Evolutionary conservation across 129 eudicot species (phyloP).

Genomic region (Apium graveolens): DNA sequence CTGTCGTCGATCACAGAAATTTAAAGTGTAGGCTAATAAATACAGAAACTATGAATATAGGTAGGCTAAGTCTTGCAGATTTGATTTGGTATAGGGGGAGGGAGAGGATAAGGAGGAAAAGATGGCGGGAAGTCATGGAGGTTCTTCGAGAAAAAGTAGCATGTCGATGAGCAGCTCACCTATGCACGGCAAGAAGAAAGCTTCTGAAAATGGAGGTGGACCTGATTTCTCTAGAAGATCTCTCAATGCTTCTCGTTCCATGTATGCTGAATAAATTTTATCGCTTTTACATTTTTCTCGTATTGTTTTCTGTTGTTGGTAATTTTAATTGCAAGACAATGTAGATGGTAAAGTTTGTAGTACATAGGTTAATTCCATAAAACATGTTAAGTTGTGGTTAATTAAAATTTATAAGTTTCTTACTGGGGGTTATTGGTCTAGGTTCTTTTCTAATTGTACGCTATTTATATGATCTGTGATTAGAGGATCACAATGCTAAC

Average conservation of each 20-base stretch:
- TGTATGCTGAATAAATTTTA: conserved; percentile 17
- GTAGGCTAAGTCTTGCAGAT: neutral
- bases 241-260: conserved; percentile 45
- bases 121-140: conserved; percentile 62
- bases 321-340: neutral
- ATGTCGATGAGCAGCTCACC: conserved; percentile 44
- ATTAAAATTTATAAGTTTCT: neutral
- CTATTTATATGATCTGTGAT: neutral
- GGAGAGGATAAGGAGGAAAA: conserved; percentile 22
- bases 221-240: conserved; percentile 37
- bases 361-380: neutral
- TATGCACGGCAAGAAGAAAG: conserved; percentile 32
- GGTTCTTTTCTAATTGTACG: neutral
- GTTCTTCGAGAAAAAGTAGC: conserved; percentile 56
- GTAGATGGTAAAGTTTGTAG: neutral
- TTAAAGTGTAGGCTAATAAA: no score
- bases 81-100: neutral
- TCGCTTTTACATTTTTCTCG: neutral
- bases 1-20: no score
- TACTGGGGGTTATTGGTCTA: neutral
- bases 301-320: neutral
- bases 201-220: conserved; percentile 22
- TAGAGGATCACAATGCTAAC: neutral
- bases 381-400: neutral
- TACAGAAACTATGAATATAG: neutral